Evolutionary conservation across 495 filamentous ascomycete genomes (phyloP).

Genomic region (Niebla homalea): DNA sequence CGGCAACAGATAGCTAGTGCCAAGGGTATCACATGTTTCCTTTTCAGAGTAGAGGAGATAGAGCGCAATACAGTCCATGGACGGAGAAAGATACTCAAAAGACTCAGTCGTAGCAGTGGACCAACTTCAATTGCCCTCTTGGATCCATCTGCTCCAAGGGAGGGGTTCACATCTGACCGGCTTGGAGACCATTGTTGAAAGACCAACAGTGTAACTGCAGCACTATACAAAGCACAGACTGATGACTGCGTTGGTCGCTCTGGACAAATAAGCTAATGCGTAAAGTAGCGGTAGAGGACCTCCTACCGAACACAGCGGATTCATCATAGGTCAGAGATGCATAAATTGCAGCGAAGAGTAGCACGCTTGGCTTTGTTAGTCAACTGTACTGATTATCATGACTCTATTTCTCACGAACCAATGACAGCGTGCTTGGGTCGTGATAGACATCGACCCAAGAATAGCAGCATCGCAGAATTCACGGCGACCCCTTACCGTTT

Average conservation of each 20-base stretch:
- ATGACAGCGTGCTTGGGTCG: conserved; percentile 5
- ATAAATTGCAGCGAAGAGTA: conserved; percentile 2
- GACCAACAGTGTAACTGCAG: conserved; percentile 23
- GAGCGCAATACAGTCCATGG: background rate
- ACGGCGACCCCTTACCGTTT: background rate
- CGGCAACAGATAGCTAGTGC: conserved; percentile 25
- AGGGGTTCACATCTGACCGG: background rate
- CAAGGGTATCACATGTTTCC: background rate
- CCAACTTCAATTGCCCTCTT: too few species aligned
- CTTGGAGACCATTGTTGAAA: conserved; percentile 11
- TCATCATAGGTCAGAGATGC: conserved; percentile 5
- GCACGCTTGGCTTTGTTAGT: background rate
- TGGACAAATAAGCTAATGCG: conserved; percentile 12
- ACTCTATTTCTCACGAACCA: background rate
- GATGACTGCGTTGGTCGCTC: conserved; percentile 31
- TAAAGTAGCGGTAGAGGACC: too few species aligned
- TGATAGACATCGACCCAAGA: conserved; percentile 9
- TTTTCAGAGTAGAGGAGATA: background rate
- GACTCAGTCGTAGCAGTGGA: background rate
- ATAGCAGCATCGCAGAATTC: background rate
- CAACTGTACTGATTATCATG: background rate
- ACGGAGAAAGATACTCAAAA: background rate
- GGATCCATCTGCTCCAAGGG: background rate
- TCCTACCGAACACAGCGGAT: conserved; percentile 11
- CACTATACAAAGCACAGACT: conserved; percentile 25